Evolutionary conservation across 2,329 filamentous ascomycete species (phyloP), one percentile per base, ranked within the genome.

Genomic region (Calonectria multiphialidica): DNA sequence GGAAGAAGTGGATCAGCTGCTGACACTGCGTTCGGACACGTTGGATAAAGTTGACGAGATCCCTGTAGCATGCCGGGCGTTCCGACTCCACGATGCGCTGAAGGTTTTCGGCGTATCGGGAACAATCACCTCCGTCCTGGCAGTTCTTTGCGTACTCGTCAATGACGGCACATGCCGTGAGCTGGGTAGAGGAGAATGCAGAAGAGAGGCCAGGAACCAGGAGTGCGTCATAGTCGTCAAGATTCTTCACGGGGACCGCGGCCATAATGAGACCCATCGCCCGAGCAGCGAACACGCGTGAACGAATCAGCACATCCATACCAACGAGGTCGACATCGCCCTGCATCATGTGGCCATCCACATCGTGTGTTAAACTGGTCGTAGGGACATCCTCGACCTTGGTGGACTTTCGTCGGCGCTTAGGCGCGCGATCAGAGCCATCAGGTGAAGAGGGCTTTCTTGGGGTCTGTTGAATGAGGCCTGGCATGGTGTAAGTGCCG

Each of bases 301-400:
- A 98, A 73, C 96, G 92, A 62, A 98, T 91, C 83, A 99, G 91
- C 8, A 93, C 93, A 72, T 99, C 97, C 79, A 94, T 90, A 37
- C 97, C 96, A 30, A 99, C 96, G 49, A 99, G 88, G 80, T 99
- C 97, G 57, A 98, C 93, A 79, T 99, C 97, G 64, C 97, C 97
- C 81, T 96, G 94, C 87, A 99, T 95, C 93, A 99, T 98, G 77
- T 98, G 96, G 12, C 96, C 97, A 82, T 99, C 97, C 21, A 99
- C 95, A 82, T 99, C 98, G 83, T 99, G 97, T 1, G 93, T 91
- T n/a, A 93, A 87, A n/a, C 86, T 90, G 5, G 89, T 85, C 1
- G 90, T 85, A 1, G 90, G 86, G 10, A 89, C 84, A 33, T 96
- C 93, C 67, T 97, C 94, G 23, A 90, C 85, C 86, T 97, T 98